Evolutionary conservation across 2,329 filamentous ascomycete genomes (phyloP), one percentile per base, ranked within the genome.

Genomic region (Stachybotrys chlorohalonatus): DNA sequence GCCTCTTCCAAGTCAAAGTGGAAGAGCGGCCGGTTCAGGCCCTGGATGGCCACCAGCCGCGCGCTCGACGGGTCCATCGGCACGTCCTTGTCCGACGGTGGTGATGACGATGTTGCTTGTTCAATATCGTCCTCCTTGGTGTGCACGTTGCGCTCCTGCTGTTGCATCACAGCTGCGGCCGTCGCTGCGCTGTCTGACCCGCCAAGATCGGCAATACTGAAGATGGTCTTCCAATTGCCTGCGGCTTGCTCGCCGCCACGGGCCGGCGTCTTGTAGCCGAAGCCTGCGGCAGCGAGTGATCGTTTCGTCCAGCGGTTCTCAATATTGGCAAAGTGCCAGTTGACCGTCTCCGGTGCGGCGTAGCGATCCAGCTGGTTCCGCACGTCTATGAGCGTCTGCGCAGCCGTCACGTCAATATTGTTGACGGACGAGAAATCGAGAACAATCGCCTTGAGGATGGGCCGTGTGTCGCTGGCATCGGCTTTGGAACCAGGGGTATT

Each of bases 161-260:
- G 74, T 62, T 92, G 87, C 0, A 87, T 87, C 3, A 77, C 75
- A 0, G 81, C 82, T 1, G 86, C 85, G 31, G 65, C 65, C 11
- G 60, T 60, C 8, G 68, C 63, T 1, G 87, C 88, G 16, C 86
- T 90, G 54, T 85, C 75, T 1, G 76, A 74, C 9, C 91, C 87
- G 56, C 90, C 84, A 52, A 95, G 83, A 65, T 96, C 90, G 1
- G 93, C 90, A 39, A 97, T 92, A 65, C 84, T 90, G 79, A 96
- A 97, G 62, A 97, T 92, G 24, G 90, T 89, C 71, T 90, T 92
- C 69, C 68, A 72, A 17, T 69, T 62, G 15, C 64, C 64, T 2
- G 65, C 53, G 54, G 59, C 57, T 16, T 65, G 60, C 9, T 62
- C 60, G 48, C 59, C 55, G 49, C 55, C 47, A n/a, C 58, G 63